A percentile compares a stretch with the other conserved stretches of the same genome.
phyloP scores from a whole-genome alignment of 148 eudicot species.

The Cornus florida region DNA sequence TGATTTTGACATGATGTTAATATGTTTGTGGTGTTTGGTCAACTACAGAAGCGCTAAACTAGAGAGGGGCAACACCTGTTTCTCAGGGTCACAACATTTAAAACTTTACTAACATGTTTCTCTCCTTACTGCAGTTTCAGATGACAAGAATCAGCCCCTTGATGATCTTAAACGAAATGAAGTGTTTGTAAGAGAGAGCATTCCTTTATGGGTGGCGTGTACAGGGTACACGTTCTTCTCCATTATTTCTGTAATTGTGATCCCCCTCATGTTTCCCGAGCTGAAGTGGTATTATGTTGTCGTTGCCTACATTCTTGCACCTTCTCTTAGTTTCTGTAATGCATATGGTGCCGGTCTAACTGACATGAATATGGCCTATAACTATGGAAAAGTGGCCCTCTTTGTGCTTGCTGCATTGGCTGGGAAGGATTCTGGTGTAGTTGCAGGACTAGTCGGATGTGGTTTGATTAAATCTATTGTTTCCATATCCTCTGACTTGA shows the following conservation, averaged over 20 bases:
- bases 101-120: background rate
- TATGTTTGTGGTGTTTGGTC: too few species aligned
- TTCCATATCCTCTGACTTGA: constrained; percentile 72
- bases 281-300: constrained; percentile 81
- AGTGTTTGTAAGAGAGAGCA: constrained; percentile 57
- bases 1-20: too few species aligned
- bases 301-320: constrained; percentile 70
- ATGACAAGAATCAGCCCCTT: constrained; percentile 29
- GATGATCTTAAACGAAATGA: constrained; percentile 64
- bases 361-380: constrained; percentile 91
- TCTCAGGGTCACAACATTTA: background rate
- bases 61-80: background rate
- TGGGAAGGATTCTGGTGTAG: constrained; percentile 62
- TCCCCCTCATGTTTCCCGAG: constrained; percentile 78
- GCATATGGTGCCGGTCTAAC: constrained; percentile 95
- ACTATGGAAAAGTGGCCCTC: constrained; percentile 91
- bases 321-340: constrained; percentile 83
- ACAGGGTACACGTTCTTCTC: constrained; percentile 61
- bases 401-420: constrained; percentile 63
- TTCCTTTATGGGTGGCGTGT: constrained; percentile 74
- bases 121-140: constrained; percentile 33
- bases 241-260: constrained; percentile 53
- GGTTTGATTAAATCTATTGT: constrained; percentile 84
- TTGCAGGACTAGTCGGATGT: constrained; percentile 84
- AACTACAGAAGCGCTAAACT: background rate